Evolutionary conservation across 352 stramenopile species (phyloP), one percentile per base, ranked within the genome.

Genomic region (Achlya hypogyna): DNA sequence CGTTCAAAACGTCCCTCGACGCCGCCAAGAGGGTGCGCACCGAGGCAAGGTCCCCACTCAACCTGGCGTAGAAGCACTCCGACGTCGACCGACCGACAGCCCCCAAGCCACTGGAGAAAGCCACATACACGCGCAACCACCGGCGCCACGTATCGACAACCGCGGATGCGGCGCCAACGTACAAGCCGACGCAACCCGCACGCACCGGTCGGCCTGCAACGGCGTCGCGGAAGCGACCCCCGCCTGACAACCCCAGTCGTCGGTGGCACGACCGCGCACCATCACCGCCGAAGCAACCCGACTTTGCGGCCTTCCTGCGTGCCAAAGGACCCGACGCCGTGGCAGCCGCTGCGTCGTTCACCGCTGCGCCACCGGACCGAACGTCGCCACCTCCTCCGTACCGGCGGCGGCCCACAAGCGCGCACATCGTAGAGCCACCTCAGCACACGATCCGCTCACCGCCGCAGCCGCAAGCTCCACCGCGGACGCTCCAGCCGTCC

Each of bases 1-100:
- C 84, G 14, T 92, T 90, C 59, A 79, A 88, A 45, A 77, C 82
- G 40, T 87, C 86, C n/a, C 88, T 89, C 35, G 52, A 77, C 12
- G 79, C 86, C 42, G 81, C 84, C 0, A 92, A 86, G 71, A 74
- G 74, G 54, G 87, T 65, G 63, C 29, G 42, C n/a, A 10, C 10
- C 2, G 2, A 20, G 8, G 16, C 31, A 16, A 31, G 2, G 4
- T 2, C 14, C 25, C 8, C 20, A 3, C 10, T 3, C 2, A 27
- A 10, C 8, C 4, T 56, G 6, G 49, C 31, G 49, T 56, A 56
- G 49, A 56, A 56, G 25, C 49, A 56, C 31, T 12, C 25, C 25
- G 63, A 32, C 22, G 62, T 27, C n/a, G n/a, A n/a, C n/a, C n/a
- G n/a, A n/a, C n/a, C n/a, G n/a, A n/a, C n/a, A n/a, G n/a, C n/a